Conservation (phyloP, 2,329 filamentous ascomycete genomes). For the Aspergillus fructus region DNA sequence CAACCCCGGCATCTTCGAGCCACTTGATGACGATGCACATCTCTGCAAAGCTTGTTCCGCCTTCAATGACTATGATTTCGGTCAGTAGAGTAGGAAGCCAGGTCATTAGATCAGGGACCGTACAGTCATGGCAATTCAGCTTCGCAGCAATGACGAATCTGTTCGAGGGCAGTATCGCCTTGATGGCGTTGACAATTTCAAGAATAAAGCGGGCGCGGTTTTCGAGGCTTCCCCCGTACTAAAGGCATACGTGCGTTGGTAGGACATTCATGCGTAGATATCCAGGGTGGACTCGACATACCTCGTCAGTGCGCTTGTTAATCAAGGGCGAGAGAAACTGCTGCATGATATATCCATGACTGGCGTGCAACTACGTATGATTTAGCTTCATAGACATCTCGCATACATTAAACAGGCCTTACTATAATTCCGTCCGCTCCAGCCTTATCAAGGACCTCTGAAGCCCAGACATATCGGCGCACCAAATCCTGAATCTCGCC, state of each 20-base stretch:
- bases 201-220: constrained; percentile 24
- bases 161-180: constrained; percentile 13
- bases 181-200: constrained; percentile 20
- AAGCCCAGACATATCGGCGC: not conserved
- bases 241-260: not conserved
- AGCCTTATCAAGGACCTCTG: not conserved
- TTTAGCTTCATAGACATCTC: not conserved
- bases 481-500: not conserved
- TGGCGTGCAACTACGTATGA: not conserved
- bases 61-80: constrained; percentile 21
- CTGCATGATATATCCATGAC: not conserved
- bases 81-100: not conserved
- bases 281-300: not conserved
- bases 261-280: not conserved
- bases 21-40: constrained; percentile 23
- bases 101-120: not conserved
- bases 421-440: not conserved
- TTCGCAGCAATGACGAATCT: not conserved
- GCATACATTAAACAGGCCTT: not conserved
- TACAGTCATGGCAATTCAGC: not conserved
- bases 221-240: constrained; percentile 22
- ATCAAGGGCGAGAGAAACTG: not conserved
- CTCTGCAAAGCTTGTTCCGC: constrained; percentile 20
- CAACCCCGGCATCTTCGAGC: constrained; percentile 23
- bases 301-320: not conserved